Percentiles rank a stretch among this genome's conserved stretches.
These are phyloP conservation scores for Bruguiera parviflora DNA, from an alignment of 345 rosid species.

Conservation along the genomic window DNA sequence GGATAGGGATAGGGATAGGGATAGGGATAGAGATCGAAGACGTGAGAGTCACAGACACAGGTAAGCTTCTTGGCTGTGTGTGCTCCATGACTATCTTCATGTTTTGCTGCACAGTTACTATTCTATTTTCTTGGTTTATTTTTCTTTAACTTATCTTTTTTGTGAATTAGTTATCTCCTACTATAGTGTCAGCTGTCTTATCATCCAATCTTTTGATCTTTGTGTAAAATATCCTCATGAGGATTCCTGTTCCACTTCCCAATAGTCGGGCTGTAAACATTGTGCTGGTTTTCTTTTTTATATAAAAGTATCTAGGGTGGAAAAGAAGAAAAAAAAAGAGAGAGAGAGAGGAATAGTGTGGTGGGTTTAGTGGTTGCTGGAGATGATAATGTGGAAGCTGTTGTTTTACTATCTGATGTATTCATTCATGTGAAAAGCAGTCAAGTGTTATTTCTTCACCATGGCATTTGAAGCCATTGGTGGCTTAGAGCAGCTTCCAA, in stretches of 20 bases:
- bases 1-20: constrained; percentile 64
- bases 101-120: background rate
- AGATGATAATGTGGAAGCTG: constrained; percentile 31
- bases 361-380: background rate
- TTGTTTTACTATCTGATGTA: background rate
- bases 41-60: constrained; percentile 72
- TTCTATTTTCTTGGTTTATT: no score
- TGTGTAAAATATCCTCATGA: no score
- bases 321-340: no score
- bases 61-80: constrained; percentile 26
- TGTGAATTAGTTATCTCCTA: background rate
- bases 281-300: no score
- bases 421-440: constrained; percentile 9
- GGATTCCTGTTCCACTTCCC: no score
- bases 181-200: no score
- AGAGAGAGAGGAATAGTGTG: no score
- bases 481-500: constrained; percentile 65
- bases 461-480: constrained; percentile 67
- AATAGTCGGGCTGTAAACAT: no score
- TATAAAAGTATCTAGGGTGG: no score
- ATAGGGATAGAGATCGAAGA: constrained; percentile 71
- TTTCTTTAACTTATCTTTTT: no score
- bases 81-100: background rate
- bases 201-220: no score
- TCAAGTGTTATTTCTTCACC: constrained; percentile 18